Base-by-base conservation (phyloP, 2,329 filamentous ascomycete species). In the Cercospora zeina region DNA sequence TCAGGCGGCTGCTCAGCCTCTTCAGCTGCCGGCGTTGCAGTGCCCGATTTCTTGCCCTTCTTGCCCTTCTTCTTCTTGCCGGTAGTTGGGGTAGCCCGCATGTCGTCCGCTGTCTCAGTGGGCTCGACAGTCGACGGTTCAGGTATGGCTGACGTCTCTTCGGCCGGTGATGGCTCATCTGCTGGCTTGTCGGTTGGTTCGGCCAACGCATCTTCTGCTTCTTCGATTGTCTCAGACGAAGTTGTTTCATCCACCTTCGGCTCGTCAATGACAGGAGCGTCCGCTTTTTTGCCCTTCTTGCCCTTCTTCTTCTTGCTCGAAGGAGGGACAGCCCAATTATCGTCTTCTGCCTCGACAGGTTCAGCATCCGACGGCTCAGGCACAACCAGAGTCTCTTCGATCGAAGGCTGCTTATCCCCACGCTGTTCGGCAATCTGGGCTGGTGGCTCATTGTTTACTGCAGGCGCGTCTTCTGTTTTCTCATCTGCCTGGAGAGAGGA, bases 1-100 rank as follows among this genome's bases (percentile, higher is more conserved):
- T 49, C 42, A n/a, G 11, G 19, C 30, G 24, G 62, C 59, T 9
- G 72, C 72, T 59, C 71, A 72, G n/a, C 66, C 67, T 55, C 53
- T 11, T 58, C 31, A 4, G 27, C 58, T 47, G 30, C 36, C 9
- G 58, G 58, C 14, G 37, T 36, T 16, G 53, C 16, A 34, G 27
- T 53, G 10, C 49, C 53, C 3, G 62, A 39, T 70, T 81, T 79
- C 71, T 80, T 81, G 8, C 72, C 71, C 64, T 80, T 80, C 73
- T 79, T 81, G 34, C 70, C 64, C 47, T 59, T 59, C 62, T 75
- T 76, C 69, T 72, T 75, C 24, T 69, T 67, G 66, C 70, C 73
- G 33, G 66, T 71, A 31, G 65, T 70, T 1, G 67, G 69, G 6
- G 68, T 62, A 7, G 65, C 56, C 49, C 68, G 67, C 2, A 69